phyloP scores from a whole-genome alignment of 2,329 filamentous ascomycete genomes.

The Bipolaris sorokiniana region DNA sequence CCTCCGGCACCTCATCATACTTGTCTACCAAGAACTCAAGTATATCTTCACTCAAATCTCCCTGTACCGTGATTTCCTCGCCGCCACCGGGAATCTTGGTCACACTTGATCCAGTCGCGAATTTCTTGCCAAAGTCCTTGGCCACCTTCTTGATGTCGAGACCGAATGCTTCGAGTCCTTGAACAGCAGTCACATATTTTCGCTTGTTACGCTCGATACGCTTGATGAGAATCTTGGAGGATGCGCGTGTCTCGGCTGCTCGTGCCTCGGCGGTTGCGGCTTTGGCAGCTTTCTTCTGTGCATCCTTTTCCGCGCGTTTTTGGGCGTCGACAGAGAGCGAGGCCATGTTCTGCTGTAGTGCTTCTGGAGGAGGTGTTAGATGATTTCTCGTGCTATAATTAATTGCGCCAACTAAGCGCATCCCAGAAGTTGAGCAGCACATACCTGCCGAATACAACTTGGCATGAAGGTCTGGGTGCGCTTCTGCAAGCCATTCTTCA shows the following conservation, averaged over 20 bases:
- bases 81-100: conserved; percentile 85
- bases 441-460: conserved; percentile 85
- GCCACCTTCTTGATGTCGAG: conserved; percentile 93
- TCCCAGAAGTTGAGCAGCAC: conserved; percentile 19
- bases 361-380: conserved; percentile 50
- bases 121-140: conserved; percentile 98
- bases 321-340: conserved; percentile 88
- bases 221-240: conserved; percentile 87
- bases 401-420: neutral
- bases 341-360: conserved; percentile 81
- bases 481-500: conserved; percentile 88
- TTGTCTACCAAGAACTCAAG: conserved; percentile 88
- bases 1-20: conserved; percentile 88
- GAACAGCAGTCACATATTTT: conserved; percentile 94
- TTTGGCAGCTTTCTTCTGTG: conserved; percentile 95
- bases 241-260: conserved; percentile 80
- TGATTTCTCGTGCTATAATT: neutral
- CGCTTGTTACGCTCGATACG: conserved; percentile 98
- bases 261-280: conserved; percentile 86
- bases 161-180: conserved; percentile 86
- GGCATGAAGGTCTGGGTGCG: conserved; percentile 75
- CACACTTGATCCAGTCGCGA: conserved; percentile 90
- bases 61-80: conserved; percentile 97
- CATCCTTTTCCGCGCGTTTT: conserved; percentile 94
- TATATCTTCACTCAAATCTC: conserved; percentile 93